Evolutionary conservation across 192 early-diverging fungal genomes (phyloP).

Genomic region (Coemansia sp.): DNA sequence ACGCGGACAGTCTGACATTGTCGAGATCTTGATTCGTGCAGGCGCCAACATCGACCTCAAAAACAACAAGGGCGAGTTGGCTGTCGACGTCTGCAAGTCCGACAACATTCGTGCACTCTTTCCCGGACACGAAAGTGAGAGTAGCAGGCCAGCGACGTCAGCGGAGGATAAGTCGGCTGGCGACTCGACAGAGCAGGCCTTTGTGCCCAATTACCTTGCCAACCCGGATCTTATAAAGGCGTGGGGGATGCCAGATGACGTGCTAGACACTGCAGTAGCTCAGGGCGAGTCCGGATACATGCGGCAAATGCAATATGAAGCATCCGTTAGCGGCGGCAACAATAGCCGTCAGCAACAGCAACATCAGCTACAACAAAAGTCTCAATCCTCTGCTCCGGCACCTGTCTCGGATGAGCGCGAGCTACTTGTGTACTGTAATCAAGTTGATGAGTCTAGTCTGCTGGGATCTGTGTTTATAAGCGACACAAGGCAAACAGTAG

Average conservation of each 20-base stretch:
- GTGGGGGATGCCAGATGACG: constrained; percentile 67
- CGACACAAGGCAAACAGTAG: constrained; percentile 17
- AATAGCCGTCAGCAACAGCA: background rate
- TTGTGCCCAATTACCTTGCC: constrained; percentile 66
- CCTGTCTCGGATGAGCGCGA: constrained; percentile 52
- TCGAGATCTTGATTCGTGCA: constrained; percentile 61
- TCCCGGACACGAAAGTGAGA: constrained; percentile 17
- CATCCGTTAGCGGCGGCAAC: constrained; percentile 25
- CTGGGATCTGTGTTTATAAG: constrained; percentile 64
- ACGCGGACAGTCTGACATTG: constrained; percentile 64
- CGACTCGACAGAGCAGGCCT: background rate
- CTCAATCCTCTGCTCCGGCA: background rate
- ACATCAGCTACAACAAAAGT: background rate
- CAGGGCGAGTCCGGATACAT: constrained; percentile 39
- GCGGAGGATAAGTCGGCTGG: background rate
- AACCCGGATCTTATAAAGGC: constrained; percentile 70
- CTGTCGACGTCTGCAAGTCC: constrained; percentile 64
- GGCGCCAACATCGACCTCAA: constrained; percentile 64
- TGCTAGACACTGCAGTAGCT: constrained; percentile 6
- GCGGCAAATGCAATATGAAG: constrained; percentile 38
- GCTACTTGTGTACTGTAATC: constrained; percentile 58
- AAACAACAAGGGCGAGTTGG: constrained; percentile 65
- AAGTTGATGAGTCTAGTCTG: constrained; percentile 55
- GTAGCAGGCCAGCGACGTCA: background rate
- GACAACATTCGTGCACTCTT: constrained; percentile 53